Base-by-base conservation (phyloP, 805 yeast species). In the Nakazawaea ishiwadae region DNA sequence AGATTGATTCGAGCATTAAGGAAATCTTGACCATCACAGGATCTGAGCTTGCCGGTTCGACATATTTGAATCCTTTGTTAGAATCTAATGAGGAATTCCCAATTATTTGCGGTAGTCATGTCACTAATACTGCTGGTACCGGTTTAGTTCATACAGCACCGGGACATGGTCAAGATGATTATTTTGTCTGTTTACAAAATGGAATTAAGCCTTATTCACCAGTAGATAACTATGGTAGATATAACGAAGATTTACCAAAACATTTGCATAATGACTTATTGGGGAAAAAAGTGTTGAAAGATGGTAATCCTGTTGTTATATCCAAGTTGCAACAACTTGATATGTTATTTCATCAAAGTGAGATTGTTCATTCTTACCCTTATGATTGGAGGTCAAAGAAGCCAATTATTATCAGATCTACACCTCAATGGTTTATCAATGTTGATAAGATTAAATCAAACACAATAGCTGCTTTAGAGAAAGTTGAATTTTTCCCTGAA, bases 101-200 rank as follows among this genome's bases (percentile, higher is more conserved):
- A 0, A 62, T 91, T 3, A 47, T 91, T 3, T 81, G 77, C 44
- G 97, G 93, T 4, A 77, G 73, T 40, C 96, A 90, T 59, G 98
- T 95, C 10, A 78, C 87, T 0, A 75, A 75, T 44, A 50, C 73
- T 1, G 79, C 93, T 0, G 99, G 99, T 59, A 87, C 99, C 0
- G 99, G 99, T 2, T 64, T 93, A 11, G 99, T 93, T 1, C 99
- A 93, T 56, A 84, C 88, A 16, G 98, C 99, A 0, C 98, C 99
- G 1, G 98, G 97, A 0, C 99, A 93, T 58, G 99, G 99, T 53
- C 76, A 80, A 52, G 99, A 93, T 50, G 99, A 93, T 65, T 90
- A 86, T 56, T 53, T 81, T 6, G 70, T 83, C 27, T 91, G 96
- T 26, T 59, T 73, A 44, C 60, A 66, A 17, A 62, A 82, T 47